Conservation (phyloP, 1,284 basidiomycete species). For the Mycena sp. region DNA sequence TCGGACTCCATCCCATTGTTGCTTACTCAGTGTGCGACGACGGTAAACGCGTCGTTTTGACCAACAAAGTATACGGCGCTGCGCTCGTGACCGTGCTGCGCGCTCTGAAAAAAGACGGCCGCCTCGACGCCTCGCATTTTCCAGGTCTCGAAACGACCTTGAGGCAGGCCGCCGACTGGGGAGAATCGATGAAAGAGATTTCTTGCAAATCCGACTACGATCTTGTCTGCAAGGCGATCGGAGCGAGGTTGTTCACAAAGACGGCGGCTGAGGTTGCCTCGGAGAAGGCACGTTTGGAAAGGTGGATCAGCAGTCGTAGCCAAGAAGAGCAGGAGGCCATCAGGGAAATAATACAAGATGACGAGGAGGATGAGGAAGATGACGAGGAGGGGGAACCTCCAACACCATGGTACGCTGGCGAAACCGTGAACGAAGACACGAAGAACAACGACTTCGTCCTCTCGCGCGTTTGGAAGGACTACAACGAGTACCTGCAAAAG, state of each 20-base stretch:
- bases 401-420: conserved; percentile 42
- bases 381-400: no score
- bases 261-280: no score
- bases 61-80: conserved; percentile 48
- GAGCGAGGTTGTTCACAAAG: no score
- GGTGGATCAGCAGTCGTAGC: conserved; percentile 41
- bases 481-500: conserved; percentile 26
- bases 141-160: conserved; percentile 46
- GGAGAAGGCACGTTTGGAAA: conserved; percentile 42
- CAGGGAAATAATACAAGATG: conserved; percentile 33
- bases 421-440: conserved; percentile 13
- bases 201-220: conserved; percentile 23
- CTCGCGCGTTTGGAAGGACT: conserved; percentile 47
- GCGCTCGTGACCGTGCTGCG: conserved; percentile 42
- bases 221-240: no score
- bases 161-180: conserved; percentile 26
- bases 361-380: conserved; percentile 37
- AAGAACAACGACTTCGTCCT: conserved; percentile 15
- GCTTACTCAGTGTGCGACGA: conserved; percentile 47
- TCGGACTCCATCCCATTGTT: neutral
- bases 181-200: conserved; percentile 39
- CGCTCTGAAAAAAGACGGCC: conserved; percentile 24
- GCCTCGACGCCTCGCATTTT: conserved; percentile 32
- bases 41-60: conserved; percentile 44
- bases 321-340: conserved; percentile 34